Evolutionary conservation across 768 basidiomycete genomes (phyloP).

Genomic region (Epithele typhae): DNA sequence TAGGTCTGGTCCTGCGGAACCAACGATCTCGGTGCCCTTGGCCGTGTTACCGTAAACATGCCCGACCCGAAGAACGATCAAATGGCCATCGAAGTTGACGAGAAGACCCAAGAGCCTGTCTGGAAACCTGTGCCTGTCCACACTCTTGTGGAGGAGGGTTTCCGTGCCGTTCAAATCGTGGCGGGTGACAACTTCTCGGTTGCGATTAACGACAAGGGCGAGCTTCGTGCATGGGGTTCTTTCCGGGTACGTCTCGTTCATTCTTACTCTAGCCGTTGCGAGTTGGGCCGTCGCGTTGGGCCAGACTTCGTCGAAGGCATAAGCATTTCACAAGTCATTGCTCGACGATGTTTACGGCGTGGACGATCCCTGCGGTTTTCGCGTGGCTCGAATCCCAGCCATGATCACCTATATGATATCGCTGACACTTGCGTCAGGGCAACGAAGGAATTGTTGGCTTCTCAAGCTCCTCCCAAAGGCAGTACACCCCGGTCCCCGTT

Average conservation of each 20-base stretch:
- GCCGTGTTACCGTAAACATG: slow-evolving; percentile 64
- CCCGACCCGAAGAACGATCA: slow-evolving; percentile 56
- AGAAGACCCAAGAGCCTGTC: slow-evolving; percentile 15
- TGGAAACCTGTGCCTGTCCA: slow-evolving; percentile 47
- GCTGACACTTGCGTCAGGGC: no score
- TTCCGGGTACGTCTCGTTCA: slow-evolving; percentile 83
- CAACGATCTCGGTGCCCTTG: slow-evolving; percentile 87
- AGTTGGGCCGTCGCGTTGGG: no score
- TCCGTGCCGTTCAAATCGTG: slow-evolving; percentile 77
- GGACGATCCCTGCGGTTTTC: no score
- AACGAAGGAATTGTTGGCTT: slow-evolving; percentile 86
- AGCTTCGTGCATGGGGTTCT: slow-evolving; percentile 82
- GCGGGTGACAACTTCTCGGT: slow-evolving; percentile 89
- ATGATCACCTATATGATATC: no score
- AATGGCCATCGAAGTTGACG: slow-evolving; percentile 50
- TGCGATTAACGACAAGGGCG: slow-evolving; percentile 74
- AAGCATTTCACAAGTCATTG: no score
- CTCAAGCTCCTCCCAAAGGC: slow-evolving; percentile 57
- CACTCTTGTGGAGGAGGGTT: slow-evolving; percentile 68
- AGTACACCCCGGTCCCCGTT: slow-evolving; percentile 61
- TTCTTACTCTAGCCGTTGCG: no score
- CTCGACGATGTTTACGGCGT: no score
- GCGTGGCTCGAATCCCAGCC: no score
- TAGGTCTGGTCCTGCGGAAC: slow-evolving; percentile 84
- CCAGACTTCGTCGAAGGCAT: no score